phyloP scores from a whole-genome alignment of 345 rosid genomes.

The Syzygium aqueum region DNA sequence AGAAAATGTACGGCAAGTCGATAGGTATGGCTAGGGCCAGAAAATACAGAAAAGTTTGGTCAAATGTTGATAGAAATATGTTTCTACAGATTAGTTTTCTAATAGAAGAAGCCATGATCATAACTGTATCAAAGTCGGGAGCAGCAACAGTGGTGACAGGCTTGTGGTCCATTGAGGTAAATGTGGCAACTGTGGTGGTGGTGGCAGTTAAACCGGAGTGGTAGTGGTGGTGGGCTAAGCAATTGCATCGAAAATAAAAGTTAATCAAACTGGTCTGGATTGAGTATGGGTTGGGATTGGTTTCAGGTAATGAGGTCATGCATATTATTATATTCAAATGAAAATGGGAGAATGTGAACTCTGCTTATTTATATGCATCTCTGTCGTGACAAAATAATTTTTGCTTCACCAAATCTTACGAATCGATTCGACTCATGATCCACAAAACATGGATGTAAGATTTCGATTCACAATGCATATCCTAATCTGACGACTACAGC shows the following conservation, averaged over 20 bases:
- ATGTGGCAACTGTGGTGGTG: background rate
- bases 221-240: background rate
- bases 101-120: background rate
- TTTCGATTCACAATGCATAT: background rate
- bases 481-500: background rate
- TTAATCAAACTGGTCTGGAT: background rate
- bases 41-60: background rate
- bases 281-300: background rate
- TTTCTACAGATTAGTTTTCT: background rate
- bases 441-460: background rate
- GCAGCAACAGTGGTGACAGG: background rate
- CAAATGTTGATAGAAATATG: background rate
- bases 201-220: background rate
- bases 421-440: background rate
- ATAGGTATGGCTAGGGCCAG: background rate
- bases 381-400: background rate
- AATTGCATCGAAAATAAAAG: background rate
- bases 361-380: background rate
- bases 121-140: background rate
- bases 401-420: background rate
- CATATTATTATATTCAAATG: background rate
- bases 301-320: background rate
- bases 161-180: background rate
- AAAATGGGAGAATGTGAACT: background rate
- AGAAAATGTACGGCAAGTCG: background rate